These are phyloP conservation scores for Colletotrichum tofieldiae DNA, from an alignment of 2,329 filamentous ascomycete genomes.

Conservation along the genomic window DNA sequence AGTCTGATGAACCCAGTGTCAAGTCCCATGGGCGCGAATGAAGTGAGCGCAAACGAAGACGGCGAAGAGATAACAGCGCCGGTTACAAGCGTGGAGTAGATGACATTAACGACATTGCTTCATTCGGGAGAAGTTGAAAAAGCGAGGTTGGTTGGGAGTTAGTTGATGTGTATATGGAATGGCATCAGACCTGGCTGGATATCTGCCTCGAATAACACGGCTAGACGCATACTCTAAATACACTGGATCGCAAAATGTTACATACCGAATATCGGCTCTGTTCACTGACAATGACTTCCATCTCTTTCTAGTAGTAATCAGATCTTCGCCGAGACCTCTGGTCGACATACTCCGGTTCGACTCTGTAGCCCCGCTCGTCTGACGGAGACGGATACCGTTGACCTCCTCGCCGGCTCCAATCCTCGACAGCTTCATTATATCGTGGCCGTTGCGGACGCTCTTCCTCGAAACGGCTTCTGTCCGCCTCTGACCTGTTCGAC, in stretches of 20 bases:
- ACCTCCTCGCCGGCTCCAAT: conserved; percentile 29
- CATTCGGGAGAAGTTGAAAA: conserved; percentile 1
- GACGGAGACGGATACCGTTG: conserved; percentile 19
- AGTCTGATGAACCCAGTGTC: conserved; percentile 14
- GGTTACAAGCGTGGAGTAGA: conserved; percentile 39
- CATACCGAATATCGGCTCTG: background rate
- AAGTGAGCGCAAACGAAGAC: background rate
- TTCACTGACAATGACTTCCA: background rate
- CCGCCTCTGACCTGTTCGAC: conserved; percentile 26
- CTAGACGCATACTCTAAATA: conserved; percentile 17
- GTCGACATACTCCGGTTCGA: conserved; percentile 21
- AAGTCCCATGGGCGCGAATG: background rate
- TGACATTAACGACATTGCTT: conserved; percentile 21
- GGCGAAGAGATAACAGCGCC: background rate
- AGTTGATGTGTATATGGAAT: background rate
- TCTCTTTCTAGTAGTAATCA: conserved; percentile 7
- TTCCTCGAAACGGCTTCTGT: conserved; percentile 19
- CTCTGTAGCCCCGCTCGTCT: conserved; percentile 14
- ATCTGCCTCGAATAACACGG: conserved; percentile 26
- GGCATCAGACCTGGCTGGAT: conserved; percentile 5
- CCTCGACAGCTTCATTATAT: conserved; percentile 29
- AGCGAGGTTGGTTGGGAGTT: conserved; percentile 3
- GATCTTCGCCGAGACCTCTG: conserved; percentile 25
- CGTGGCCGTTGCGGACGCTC: conserved; percentile 10
- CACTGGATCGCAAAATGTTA: background rate